phyloP scores from a whole-genome alignment of 106 monocot genomes.

The Alisma plantagoaquatica region DNA sequence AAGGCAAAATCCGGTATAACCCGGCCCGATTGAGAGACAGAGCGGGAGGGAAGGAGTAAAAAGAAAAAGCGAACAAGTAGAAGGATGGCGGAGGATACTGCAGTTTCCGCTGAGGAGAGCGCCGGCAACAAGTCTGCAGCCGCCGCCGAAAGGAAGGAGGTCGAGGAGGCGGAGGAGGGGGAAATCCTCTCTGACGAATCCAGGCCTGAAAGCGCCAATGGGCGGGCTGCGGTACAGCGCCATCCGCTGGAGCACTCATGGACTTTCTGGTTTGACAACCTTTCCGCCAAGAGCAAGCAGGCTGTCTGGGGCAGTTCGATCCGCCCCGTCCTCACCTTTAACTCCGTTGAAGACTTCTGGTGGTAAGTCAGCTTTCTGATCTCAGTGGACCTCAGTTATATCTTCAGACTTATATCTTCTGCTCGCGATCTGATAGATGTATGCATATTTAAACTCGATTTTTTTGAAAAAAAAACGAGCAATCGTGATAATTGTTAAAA shows the following conservation, averaged over 20 bases:
- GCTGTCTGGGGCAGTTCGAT: slow-evolving; percentile 70
- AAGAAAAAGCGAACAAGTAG: background rate
- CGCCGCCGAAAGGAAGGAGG: slow-evolving; percentile 2
- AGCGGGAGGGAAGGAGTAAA: too few species aligned
- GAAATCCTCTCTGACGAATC: slow-evolving; percentile 7
- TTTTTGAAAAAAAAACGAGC: background rate
- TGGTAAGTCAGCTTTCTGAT: slow-evolving; percentile 18
- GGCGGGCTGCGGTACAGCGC: slow-evolving; percentile 2
- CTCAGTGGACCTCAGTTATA: background rate
- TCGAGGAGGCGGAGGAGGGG: slow-evolving; percentile 16
- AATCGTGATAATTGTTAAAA: background rate
- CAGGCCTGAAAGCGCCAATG: background rate
- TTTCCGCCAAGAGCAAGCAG: slow-evolving; percentile 43
- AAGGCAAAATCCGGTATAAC: too few species aligned
- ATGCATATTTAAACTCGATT: background rate
- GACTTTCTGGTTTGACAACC: slow-evolving; percentile 88
- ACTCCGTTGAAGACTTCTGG: slow-evolving; percentile 80
- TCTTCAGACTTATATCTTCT: background rate
- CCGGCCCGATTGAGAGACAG: too few species aligned
- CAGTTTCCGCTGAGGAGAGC: background rate
- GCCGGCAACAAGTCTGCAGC: background rate
- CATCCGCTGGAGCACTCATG: slow-evolving; percentile 66
- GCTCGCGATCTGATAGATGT: background rate
- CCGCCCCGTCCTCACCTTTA: slow-evolving; percentile 57
- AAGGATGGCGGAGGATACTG: slow-evolving; percentile 8